phyloP scores from a whole-genome alignment of 2,329 filamentous ascomycete genomes.

The Clonostachys rosea region DNA sequence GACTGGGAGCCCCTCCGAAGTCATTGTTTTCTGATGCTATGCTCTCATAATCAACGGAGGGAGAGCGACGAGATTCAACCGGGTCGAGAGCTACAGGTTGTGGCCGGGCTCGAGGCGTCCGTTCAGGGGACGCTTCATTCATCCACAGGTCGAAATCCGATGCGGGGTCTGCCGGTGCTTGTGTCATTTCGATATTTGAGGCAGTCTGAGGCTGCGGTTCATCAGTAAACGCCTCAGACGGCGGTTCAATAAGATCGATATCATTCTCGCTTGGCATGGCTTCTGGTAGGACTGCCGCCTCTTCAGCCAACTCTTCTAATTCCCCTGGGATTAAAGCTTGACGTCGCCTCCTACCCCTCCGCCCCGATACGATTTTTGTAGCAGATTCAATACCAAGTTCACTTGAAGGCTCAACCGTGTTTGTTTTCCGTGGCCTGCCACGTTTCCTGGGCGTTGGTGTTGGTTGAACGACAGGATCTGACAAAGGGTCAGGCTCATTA shows the following conservation, averaged over 20 bases:
- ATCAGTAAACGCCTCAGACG: not conserved
- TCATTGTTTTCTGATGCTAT: not conserved
- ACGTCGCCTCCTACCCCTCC: conserved; percentile 8
- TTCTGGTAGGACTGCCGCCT: not conserved
- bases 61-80: conserved; percentile 1
- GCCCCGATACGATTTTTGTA: conserved; percentile 7
- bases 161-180: conserved; percentile 7
- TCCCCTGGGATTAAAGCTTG: conserved; percentile 17
- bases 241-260: conserved; percentile 15
- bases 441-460: conserved; percentile 18
- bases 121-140: conserved; percentile 29
- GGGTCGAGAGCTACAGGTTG: conserved; percentile 7
- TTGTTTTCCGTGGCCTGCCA: conserved; percentile 5
- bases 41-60: conserved; percentile 1
- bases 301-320: conserved; percentile 13
- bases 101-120: conserved; percentile 20
- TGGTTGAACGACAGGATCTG: conserved; percentile 11
- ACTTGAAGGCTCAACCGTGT: conserved; percentile 14
- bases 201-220: too few species aligned
- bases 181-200: not conserved
- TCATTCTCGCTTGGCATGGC: conserved; percentile 14
- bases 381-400: conserved; percentile 10
- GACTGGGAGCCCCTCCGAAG: too few species aligned
- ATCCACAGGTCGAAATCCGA: conserved; percentile 41
- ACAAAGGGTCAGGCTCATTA: conserved; percentile 14